Percentiles rank a stretch among this genome's conserved stretches.
Evolutionary conservation across 768 basidiomycete species (phyloP).

Genomic region (Plicaturopsis crispa): DNA sequence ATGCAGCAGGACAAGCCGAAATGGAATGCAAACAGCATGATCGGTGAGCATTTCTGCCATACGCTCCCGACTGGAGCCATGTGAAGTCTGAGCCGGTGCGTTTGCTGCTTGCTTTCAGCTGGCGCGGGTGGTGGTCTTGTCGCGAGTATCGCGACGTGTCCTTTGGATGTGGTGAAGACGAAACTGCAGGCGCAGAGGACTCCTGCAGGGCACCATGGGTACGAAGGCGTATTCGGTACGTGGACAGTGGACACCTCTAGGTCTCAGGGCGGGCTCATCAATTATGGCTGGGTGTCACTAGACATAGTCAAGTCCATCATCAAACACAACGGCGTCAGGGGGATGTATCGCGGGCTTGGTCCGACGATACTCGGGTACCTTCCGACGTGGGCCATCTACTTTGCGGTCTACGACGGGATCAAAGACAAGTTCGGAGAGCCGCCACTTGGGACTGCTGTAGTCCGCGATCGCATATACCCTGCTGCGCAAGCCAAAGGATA

Average conservation of each 20-base stretch:
- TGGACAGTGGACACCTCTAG: slow-evolving; percentile 7
- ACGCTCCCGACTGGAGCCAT: slow-evolving; percentile 7
- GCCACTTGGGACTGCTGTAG: slow-evolving; percentile 33
- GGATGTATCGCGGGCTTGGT: slow-evolving; percentile 94
- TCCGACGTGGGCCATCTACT: slow-evolving; percentile 99
- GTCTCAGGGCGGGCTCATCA: not conserved
- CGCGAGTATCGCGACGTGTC: slow-evolving; percentile 91
- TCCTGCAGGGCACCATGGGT: slow-evolving; percentile 59
- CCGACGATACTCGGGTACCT: slow-evolving; percentile 96
- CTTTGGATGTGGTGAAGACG: slow-evolving; percentile 96
- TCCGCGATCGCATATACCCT: slow-evolving; percentile 55
- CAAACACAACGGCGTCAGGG: slow-evolving; percentile 67
- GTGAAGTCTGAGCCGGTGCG: slow-evolving; percentile 5
- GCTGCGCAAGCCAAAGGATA: slow-evolving; percentile 83
- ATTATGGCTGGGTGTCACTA: slow-evolving; percentile 20
- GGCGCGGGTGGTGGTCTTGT: slow-evolving; percentile 94
- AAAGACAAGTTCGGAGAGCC: slow-evolving; percentile 75
- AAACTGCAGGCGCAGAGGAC: slow-evolving; percentile 90
- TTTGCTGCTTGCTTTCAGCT: slow-evolving; percentile 35
- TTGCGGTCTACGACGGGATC: slow-evolving; percentile 94
- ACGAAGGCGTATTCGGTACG: slow-evolving; percentile 72
- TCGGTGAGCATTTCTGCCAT: slow-evolving; percentile 42
- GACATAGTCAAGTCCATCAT: slow-evolving; percentile 54
- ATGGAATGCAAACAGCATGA: slow-evolving; percentile 78
- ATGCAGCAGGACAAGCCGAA: slow-evolving; percentile 54